Percentiles rank a stretch among this genome's conserved stretches.
Evolutionary conservation across 2,329 filamentous ascomycete species (phyloP).

Genomic region (Pseudogymnoascus sp.): DNA sequence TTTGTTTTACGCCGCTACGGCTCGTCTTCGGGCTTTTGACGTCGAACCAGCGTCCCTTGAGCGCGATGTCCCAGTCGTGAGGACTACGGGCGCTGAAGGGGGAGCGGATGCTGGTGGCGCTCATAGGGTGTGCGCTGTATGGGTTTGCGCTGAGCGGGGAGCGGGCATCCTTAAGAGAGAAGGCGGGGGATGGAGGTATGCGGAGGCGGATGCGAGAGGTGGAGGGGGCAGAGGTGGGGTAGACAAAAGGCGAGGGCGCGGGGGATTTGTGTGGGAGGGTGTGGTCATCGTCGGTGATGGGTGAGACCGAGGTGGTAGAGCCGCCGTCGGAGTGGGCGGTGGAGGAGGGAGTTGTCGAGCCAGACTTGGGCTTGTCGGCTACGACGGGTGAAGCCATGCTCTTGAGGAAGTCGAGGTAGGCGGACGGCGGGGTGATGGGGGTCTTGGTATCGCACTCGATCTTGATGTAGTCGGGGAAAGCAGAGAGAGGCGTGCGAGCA

Average conservation of each 20-base stretch:
- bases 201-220: conserved; percentile 56
- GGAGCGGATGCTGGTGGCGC: conserved; percentile 47
- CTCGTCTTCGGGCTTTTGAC: conserved; percentile 47
- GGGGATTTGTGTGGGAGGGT: conserved; percentile 54
- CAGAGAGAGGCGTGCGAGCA: conserved; percentile 62
- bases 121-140: conserved; percentile 22
- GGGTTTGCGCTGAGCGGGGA: conserved; percentile 58
- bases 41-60: conserved; percentile 59
- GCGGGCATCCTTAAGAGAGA: conserved; percentile 50
- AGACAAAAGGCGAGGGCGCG: conserved; percentile 52
- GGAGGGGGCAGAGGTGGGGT: conserved; percentile 52
- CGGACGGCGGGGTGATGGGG: conserved; percentile 81
- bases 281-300: conserved; percentile 35
- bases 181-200: conserved; percentile 68
- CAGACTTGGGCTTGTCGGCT: conserved; percentile 31
- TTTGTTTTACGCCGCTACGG: conserved; percentile 59
- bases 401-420: conserved; percentile 91
- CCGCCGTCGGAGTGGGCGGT: conserved; percentile 22
- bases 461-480: conserved; percentile 58
- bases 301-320: conserved; percentile 30
- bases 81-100: conserved; percentile 69
- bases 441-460: conserved; percentile 63
- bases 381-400: conserved; percentile 48
- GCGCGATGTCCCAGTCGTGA: conserved; percentile 70
- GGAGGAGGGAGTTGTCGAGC: conserved; percentile 41